Percentiles rank a stretch among this genome's conserved stretches.
Evolutionary conservation across 805 yeast genomes (phyloP).

Genomic region (Kuraishia ogatae): DNA sequence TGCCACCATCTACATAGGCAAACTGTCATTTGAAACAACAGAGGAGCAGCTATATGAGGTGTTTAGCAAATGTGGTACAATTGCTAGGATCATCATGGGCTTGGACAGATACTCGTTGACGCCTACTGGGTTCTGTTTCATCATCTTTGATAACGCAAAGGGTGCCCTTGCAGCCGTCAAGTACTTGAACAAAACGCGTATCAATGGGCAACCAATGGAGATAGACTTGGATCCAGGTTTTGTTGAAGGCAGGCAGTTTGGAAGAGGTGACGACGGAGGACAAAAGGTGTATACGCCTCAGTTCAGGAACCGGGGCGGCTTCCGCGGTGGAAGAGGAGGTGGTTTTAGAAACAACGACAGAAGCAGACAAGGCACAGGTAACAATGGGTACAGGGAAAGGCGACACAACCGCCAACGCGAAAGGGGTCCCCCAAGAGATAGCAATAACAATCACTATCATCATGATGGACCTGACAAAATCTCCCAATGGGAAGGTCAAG

Average conservation of each 20-base stretch:
- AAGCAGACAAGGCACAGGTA: constrained; percentile 3
- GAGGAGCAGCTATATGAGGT: constrained; percentile 92
- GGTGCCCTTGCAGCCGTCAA: constrained; percentile 81
- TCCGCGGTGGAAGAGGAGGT: constrained; percentile 20
- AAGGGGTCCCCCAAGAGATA: not conserved
- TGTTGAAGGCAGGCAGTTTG: constrained; percentile 91
- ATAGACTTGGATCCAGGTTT: constrained; percentile 96
- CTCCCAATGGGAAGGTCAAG: not conserved
- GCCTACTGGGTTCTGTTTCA: constrained; percentile 96
- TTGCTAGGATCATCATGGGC: constrained; percentile 86
- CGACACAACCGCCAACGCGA: constrained; percentile 5
- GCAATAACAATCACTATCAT: constrained; percentile 3
- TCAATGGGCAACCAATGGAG: constrained; percentile 74
- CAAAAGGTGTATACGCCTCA: constrained; percentile 38
- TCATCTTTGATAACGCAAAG: constrained; percentile 57
- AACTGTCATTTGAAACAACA: constrained; percentile 80
- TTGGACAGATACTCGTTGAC: constrained; percentile 83
- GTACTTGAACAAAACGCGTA: constrained; percentile 69
- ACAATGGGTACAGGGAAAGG: constrained; percentile 7
- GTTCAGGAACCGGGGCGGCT: constrained; percentile 2
- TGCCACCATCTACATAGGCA: constrained; percentile 85
- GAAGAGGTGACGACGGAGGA: constrained; percentile 89
- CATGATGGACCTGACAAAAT: not conserved
- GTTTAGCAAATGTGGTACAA: constrained; percentile 73
- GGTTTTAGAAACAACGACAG: constrained; percentile 5